Percentiles rank a stretch among this genome's conserved stretches.
These are phyloP conservation scores for Omphalea diandra DNA, from an alignment of 441 rosid genomes.

Conservation along the genomic window DNA sequence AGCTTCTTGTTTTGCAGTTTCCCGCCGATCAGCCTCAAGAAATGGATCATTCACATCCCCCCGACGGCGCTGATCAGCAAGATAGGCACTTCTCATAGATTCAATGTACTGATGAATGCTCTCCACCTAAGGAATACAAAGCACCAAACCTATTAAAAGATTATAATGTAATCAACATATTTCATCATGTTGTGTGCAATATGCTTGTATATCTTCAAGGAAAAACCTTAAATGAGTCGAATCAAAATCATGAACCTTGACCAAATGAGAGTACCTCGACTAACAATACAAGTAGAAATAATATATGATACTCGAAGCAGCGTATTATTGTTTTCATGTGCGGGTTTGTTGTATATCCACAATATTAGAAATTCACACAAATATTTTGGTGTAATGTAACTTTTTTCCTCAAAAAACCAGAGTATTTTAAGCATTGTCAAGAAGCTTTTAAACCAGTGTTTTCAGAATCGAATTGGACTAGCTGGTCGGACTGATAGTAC, in stretches of 20 bases:
- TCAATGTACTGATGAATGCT: constrained; percentile 90
- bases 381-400: not conserved
- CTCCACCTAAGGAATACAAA: constrained; percentile 60
- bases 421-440: not conserved
- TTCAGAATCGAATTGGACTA: no score
- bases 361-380: not conserved
- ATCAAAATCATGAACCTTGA: constrained; percentile 1
- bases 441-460: no score
- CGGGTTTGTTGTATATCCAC: not conserved
- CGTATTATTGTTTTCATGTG: not conserved
- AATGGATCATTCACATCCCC: constrained; percentile 86
- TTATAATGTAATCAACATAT: not conserved
- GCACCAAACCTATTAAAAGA: constrained; percentile 7
- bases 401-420: not conserved
- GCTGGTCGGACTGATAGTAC: no score
- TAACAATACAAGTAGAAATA: not conserved
- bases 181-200: no score
- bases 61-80: constrained; percentile 85
- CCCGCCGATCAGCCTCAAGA: constrained; percentile 97
- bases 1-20: constrained; percentile 96
- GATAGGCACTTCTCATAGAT: constrained; percentile 90
- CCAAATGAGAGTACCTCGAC: not conserved
- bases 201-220: not conserved
- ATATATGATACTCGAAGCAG: not conserved
- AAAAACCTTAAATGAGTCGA: not conserved